Base-by-base conservation (phyloP, 129 eudicot species). In the Lactuca sativa region DNA sequence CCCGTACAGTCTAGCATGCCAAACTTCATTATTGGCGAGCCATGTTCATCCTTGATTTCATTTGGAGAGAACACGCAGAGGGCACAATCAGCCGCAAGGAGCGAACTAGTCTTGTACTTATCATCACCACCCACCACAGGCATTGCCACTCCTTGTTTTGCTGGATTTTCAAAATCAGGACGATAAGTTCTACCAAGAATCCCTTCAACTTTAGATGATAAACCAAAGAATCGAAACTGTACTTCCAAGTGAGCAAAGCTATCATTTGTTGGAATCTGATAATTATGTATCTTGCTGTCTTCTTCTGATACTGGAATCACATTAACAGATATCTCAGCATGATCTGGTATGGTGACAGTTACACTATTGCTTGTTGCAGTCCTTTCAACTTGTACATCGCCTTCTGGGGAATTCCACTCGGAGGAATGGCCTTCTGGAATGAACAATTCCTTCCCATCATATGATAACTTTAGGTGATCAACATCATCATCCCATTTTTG, bases 71-170 rank as follows among this genome's bases (percentile, higher is more conserved):
- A 81, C 59, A 62, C 77, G 13, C 89, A 81, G 30, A 65, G 69
- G 7, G 70, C 84, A 14, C 89, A 84, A 74, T 84, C 90, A 18
- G 70, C 56, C 6, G 83, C 64, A 30, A 77, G 78, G 47, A 84
- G 79, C 6, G 89, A 77, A 72, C 77, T 69, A 57, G 85, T 84
- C 62, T 74, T 77, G 56, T 84, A 84, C 83, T 77, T 84, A 40
- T 80, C 88, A 14, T 77, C 85, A 9, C 88, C 88, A 5, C 88
- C 90, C 31, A 81, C 72, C 36, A 85, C 84, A 3, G 90, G 60
- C 90, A 85, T 85, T 16, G 77, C 86, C 3, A 81, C 90, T 15
- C 90, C 86, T 14, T 74, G 79, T 67, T 85, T 85, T 1, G 86
- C 90, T 7, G 84, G 86, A 61, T 85, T 85, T 38, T 78, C 84